phyloP scores from a whole-genome alignment of 805 yeast species.

The Priceomyces carsonii region DNA sequence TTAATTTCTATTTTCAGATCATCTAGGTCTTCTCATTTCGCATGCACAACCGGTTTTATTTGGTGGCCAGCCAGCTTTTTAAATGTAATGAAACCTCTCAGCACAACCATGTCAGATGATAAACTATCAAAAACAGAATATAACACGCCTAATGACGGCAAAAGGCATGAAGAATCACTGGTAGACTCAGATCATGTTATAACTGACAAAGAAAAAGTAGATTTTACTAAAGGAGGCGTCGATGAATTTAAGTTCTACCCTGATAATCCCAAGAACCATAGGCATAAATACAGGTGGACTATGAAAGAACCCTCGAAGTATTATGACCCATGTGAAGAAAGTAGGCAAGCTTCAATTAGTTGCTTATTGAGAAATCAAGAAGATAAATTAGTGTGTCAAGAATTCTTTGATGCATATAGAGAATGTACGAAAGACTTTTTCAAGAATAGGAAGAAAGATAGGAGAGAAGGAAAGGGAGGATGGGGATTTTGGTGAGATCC shows the following conservation, averaged over 20 bases:
- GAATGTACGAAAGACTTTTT: conserved; percentile 75
- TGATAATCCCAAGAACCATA: conserved; percentile 76
- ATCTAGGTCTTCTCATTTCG: too few relatives aligned
- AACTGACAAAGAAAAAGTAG: conserved; percentile 43
- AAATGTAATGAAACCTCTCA: too few relatives aligned
- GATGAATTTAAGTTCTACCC: conserved; percentile 74
- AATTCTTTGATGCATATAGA: conserved; percentile 87
- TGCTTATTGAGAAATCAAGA: conserved; percentile 81
- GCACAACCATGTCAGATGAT: too few relatives aligned
- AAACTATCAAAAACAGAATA: too few relatives aligned
- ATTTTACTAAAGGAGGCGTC: conserved; percentile 54
- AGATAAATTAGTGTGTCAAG: conserved; percentile 62
- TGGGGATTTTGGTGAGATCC: conserved; percentile 41
- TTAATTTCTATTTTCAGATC: too few relatives aligned
- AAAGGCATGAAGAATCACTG: too few relatives aligned
- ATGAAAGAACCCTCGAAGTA: conserved; percentile 79
- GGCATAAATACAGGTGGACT: conserved; percentile 68
- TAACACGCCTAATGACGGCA: too few relatives aligned
- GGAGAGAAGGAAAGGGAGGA: conserved; percentile 38
- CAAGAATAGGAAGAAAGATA: conserved; percentile 37
- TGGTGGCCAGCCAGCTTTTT: too few relatives aligned
- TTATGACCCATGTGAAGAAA: conserved; percentile 92
- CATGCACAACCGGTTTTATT: too few relatives aligned
- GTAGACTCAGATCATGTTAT: conserved; percentile 23
- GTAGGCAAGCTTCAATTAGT: conserved; percentile 80